Conservation (phyloP, 306 rosid genomes). For the Pterocarpus santalinus region DNA sequence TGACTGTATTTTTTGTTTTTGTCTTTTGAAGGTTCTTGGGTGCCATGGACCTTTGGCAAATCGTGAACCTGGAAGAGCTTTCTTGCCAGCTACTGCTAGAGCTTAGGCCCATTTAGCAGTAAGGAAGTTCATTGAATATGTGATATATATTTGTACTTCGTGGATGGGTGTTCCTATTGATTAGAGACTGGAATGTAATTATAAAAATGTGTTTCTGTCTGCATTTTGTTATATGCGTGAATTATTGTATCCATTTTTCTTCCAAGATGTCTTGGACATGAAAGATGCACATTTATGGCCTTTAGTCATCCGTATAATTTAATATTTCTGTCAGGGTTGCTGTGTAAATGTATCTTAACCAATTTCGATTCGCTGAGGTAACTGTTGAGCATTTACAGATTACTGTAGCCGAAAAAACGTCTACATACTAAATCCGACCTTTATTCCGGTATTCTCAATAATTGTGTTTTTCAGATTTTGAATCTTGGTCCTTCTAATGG, state of each 20-base stretch:
- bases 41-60: slow-evolving; percentile 80
- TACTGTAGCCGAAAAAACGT: no score
- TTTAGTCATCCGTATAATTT: not conserved
- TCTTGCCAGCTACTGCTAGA: slow-evolving; percentile 59
- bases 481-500: no score
- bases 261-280: not conserved
- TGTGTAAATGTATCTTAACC: not conserved
- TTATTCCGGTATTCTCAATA: no score
- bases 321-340: not conserved
- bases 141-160: not conserved
- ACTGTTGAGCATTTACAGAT: not conserved
- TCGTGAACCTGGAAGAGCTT: slow-evolving; percentile 81
- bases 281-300: slow-evolving; percentile 16
- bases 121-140: not conserved
- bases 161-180: slow-evolving; percentile 5
- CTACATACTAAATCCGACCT: no score
- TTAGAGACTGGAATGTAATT: slow-evolving; percentile 4
- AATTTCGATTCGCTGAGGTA: not conserved
- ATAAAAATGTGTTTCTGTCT: not conserved
- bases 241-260: not conserved
- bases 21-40: slow-evolving; percentile 67
- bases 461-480: no score
- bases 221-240: not conserved
- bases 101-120: slow-evolving; percentile 42
- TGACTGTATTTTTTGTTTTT: not conserved